Evolutionary conservation across 257 asterid species (phyloP), one percentile per base, ranked within the genome.

Genomic region (Leptodermis oblonga): DNA sequence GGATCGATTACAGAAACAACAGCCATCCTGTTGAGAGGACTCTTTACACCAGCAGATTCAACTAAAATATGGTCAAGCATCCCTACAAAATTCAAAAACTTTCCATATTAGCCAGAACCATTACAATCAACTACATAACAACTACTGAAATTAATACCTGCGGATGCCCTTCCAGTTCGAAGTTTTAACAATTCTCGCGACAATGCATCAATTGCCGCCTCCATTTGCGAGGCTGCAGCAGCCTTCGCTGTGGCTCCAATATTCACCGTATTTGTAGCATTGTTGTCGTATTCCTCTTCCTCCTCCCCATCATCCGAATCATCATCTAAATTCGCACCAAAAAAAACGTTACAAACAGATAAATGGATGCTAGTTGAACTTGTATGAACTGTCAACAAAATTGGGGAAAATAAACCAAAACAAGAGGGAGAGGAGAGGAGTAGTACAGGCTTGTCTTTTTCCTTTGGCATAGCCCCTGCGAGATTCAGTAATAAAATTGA

Each of bases 51-150:
- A 41, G 81, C 81, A 68, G 84, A 78, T 70, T 93, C 97, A 30
- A 93, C 97, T 83, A 87, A 84, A 71, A 93, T 90, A 81, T 93
- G 98, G 74, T 90, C 97, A 77, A 93, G 89, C 90, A 93, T 88
- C 75, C 98, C 98, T 92, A 90, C 76, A 75, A 74, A 41, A 52
- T 30, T 20, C 26, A 49, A 62, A 39, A 46, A 46, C 2, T 25
- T 15, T 14, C 55, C 31, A 68, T 3, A 51, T 20, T 63, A 23
- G 54, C 31, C 51, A 26, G 43, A 53, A 37, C 36, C n/a, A 14
- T 9, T 13, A 53, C 53, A 5, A 4, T n/a, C 33, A 28, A 37
- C 55, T 1, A 22, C 10, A 26, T 8, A 17, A 13, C 13, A 46
- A 4, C 13, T 14, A 67, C 22, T 49, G 17, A 31, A 53, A 34